A percentile compares a stretch with the other conserved stretches of the same genome.
phyloP scores from a whole-genome alignment of 2,329 filamentous ascomycete genomes.

The Venturia pyrina region DNA sequence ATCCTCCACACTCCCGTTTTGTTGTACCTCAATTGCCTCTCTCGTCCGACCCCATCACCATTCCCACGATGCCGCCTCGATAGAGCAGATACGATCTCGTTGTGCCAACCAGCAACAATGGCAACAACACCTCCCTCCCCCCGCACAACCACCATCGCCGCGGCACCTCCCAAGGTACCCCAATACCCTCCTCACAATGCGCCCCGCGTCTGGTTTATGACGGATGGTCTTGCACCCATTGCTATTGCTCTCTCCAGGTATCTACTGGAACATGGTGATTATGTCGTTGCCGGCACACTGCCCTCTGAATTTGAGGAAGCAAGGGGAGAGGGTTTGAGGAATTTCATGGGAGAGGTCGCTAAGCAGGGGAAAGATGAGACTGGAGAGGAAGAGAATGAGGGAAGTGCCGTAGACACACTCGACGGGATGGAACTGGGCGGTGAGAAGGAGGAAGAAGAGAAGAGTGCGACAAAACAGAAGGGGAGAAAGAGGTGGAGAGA shows the following conservation, averaged over 20 bases:
- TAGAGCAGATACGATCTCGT: background rate
- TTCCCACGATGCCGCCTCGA: background rate
- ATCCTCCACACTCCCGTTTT: background rate
- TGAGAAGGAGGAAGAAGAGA: slow-evolving; percentile 35
- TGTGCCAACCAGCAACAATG: background rate
- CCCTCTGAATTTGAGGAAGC: slow-evolving; percentile 66
- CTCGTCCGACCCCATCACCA: background rate
- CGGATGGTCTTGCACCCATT: slow-evolving; percentile 74
- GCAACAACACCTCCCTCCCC: background rate
- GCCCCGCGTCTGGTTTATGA: slow-evolving; percentile 88
- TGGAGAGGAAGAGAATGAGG: slow-evolving; percentile 43
- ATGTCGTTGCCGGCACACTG: slow-evolving; percentile 73
- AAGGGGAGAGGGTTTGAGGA: slow-evolving; percentile 61
- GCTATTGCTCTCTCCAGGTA: slow-evolving; percentile 72
- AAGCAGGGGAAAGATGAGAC: background rate
- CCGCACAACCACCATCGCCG: background rate
- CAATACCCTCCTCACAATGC: slow-evolving; percentile 52
- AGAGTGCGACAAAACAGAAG: slow-evolving; percentile 52
- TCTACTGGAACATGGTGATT: slow-evolving; percentile 83
- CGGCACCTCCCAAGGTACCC: slow-evolving; percentile 1
- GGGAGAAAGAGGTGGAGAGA: slow-evolving; percentile 70
- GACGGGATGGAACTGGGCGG: slow-evolving; percentile 22
- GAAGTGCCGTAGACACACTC: slow-evolving; percentile 43
- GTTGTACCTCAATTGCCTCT: background rate
- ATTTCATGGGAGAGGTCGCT: slow-evolving; percentile 54